Evolutionary conservation across 164 flowering plant species (phyloP), one percentile per base, ranked within the genome.

Genomic region (Platanus orientalis): DNA sequence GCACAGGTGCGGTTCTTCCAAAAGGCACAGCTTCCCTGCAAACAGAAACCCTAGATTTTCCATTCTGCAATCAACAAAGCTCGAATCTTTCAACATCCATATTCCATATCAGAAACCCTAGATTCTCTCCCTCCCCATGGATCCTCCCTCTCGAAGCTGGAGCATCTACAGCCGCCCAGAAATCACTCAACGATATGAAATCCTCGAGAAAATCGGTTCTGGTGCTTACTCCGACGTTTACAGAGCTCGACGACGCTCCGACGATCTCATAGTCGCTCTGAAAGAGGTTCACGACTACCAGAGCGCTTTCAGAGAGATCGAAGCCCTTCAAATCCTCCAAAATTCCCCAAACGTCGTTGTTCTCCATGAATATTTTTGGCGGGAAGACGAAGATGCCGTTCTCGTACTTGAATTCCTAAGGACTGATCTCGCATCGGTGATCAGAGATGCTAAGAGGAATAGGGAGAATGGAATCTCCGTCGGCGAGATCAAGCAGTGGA

Each of bases 201-300:
- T 94, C 80, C 81, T 79, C 10, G 79, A 86, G 32, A 76, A 85
- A 7, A 69, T 91, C 40, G 96, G 99, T 36, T 74, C 95, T 57
- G 99, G 99, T 60, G 80, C 99, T 14, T 91, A 84, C 80, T 77
- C 93, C 55, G 97, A 91, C 70, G 96, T 89, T 28, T 89, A 91
- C 85, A 64, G 66, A 4, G 96, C 75, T 25, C 77, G 75, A 0
- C 87, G 96, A 0, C 81, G 71, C 65, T 80, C 87, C 61, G 97
- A 94, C 75, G 58, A 58, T 45, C 71, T 81, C 51, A 58, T 42
- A 40, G 92, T 91, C 50, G 96, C 97, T 7, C 89, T 94, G 55
- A 94, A 91, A 71, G 99, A 94, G 77, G 76, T 94, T 60, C 96
- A 89, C 75, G 96, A 94, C 69, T 83, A 84, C 77, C 92, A 81